These are phyloP conservation scores for Psophocarpus tetragonolobus DNA, from an alignment of 306 rosid genomes.

Conservation along the genomic window DNA sequence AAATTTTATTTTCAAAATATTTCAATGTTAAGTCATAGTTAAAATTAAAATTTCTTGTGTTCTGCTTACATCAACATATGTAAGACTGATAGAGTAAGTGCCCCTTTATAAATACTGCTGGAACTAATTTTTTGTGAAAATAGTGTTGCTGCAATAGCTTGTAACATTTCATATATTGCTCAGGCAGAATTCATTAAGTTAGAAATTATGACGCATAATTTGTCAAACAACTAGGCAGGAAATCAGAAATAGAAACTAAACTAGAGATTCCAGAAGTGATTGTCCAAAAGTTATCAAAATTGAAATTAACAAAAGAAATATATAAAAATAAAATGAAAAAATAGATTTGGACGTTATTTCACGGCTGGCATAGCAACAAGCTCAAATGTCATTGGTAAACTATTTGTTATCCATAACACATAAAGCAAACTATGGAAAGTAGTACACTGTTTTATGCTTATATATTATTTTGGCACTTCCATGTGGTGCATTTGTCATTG, in stretches of 20 bases:
- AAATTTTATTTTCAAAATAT: background rate
- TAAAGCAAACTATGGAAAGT: background rate
- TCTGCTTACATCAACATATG: background rate
- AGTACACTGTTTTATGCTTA: background rate
- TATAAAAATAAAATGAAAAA: background rate
- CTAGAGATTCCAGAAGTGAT: background rate
- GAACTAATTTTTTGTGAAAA: conserved; percentile 8
- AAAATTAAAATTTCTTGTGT: background rate
- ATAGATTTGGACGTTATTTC: background rate
- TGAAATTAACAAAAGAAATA: background rate
- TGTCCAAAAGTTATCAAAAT: background rate
- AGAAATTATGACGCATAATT: background rate
- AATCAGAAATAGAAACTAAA: background rate
- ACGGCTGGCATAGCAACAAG: background rate
- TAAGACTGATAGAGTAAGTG: conserved; percentile 3
- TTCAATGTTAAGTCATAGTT: background rate
- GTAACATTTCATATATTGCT: conserved; percentile 6
- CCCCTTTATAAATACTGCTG: background rate
- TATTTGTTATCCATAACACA: background rate
- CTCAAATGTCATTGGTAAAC: background rate
- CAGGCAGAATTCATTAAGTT: background rate
- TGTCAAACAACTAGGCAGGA: background rate
- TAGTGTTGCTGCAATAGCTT: background rate
- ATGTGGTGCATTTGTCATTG: background rate
- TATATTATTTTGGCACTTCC: background rate